Evolutionary conservation across 805 yeast genomes (phyloP).

Genomic region (Kluyveromyces starmeri): DNA sequence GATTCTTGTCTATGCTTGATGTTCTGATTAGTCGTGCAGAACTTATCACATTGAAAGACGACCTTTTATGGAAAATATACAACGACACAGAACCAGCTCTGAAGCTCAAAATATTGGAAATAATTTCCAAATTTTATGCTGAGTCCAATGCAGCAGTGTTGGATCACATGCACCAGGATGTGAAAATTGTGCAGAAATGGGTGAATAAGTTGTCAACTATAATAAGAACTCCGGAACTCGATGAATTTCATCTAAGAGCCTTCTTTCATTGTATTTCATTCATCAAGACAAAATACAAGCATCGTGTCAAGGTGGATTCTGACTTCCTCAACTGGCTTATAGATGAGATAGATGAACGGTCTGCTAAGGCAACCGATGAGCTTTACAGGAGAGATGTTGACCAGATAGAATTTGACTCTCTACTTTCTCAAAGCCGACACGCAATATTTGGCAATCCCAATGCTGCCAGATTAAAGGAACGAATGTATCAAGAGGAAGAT

Average conservation of each 20-base stretch:
- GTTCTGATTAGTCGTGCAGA: slow-evolving; percentile 15
- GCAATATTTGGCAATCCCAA: slow-evolving; percentile 68
- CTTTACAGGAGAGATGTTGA: slow-evolving; percentile 25
- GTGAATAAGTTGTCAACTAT: slow-evolving; percentile 18
- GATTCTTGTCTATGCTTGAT: slow-evolving; percentile 24
- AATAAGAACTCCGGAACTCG: slow-evolving; percentile 21
- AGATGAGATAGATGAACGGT: slow-evolving; percentile 32
- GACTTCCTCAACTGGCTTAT: slow-evolving; percentile 60
- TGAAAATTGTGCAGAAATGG: slow-evolving; percentile 19
- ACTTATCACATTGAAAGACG: slow-evolving; percentile 11
- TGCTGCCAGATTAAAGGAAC: slow-evolving; percentile 51
- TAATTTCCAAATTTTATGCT: slow-evolving; percentile 17
- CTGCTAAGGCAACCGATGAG: slow-evolving; percentile 16
- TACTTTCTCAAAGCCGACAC: slow-evolving; percentile 46
- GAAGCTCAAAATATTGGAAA: slow-evolving; percentile 23
- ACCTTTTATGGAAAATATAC: slow-evolving; percentile 15
- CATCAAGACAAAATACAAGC: slow-evolving; percentile 26
- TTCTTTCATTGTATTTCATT: slow-evolving; percentile 34
- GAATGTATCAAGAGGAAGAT: slow-evolving; percentile 35
- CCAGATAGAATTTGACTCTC: slow-evolving; percentile 31
- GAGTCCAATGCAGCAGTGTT: slow-evolving; percentile 5
- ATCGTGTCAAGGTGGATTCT: slow-evolving; percentile 27
- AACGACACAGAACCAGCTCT: slow-evolving; percentile 16
- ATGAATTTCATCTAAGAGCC: slow-evolving; percentile 35
- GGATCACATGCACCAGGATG: slow-evolving; percentile 1